Evolutionary conservation across 441 rosid species (phyloP).

Genomic region (Geranium incanum): DNA sequence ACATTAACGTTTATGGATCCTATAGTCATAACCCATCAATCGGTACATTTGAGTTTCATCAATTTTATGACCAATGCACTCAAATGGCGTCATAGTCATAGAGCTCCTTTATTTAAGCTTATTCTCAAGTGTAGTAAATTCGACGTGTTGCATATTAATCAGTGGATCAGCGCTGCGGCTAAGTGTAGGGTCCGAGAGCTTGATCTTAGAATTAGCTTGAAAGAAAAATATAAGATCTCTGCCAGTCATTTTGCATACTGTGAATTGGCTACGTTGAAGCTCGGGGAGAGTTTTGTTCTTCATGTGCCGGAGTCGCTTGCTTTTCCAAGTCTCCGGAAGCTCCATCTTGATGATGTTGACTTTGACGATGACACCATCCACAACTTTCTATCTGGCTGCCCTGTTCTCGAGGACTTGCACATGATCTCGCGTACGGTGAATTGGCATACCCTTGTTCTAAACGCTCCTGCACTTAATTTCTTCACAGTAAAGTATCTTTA

Average conservation of each 20-base stretch:
- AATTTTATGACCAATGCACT: not conserved
- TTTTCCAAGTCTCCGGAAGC: not conserved
- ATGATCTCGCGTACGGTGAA: not conserved
- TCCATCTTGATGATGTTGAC: not conserved
- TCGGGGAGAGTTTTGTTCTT: not conserved
- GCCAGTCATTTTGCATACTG: not conserved
- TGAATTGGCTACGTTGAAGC: not conserved
- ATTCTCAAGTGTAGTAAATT: not conserved
- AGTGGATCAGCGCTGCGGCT: not conserved
- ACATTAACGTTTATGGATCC: not conserved
- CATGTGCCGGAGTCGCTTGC: not conserved
- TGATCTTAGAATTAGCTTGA: not conserved
- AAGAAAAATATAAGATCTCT: not conserved
- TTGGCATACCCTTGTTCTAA: not conserved
- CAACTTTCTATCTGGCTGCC: not conserved
- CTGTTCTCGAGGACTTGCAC: not conserved
- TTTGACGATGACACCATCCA: not conserved
- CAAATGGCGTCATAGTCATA: not conserved
- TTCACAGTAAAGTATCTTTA: not conserved
- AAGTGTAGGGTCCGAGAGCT: not conserved
- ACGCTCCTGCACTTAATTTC: not conserved
- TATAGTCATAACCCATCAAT: not conserved
- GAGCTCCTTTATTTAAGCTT: not conserved
- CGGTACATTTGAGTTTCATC: not conserved
- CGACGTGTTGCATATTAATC: not conserved